phyloP scores from a whole-genome alignment of 2,329 filamentous ascomycete species.

The Colletotrichum truncatum region DNA sequence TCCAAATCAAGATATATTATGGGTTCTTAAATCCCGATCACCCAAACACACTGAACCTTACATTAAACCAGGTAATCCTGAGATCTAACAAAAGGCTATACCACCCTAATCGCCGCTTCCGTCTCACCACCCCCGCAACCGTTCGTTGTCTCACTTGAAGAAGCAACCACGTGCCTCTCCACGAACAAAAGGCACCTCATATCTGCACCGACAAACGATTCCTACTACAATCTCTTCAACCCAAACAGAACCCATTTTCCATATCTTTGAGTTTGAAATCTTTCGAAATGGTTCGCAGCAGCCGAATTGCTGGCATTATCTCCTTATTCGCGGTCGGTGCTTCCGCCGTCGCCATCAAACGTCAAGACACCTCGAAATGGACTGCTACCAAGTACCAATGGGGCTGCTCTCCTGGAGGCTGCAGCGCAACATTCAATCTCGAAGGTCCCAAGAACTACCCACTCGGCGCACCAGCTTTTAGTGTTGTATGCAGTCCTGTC shows the following conservation, averaged over 20 bases:
- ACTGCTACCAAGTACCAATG: constrained; percentile 6
- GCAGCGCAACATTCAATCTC: constrained; percentile 36
- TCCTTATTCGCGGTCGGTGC: neutral
- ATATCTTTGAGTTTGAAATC: too few relatives aligned
- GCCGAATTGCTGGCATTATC: neutral
- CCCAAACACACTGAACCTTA: too few relatives aligned
- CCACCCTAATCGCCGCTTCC: neutral
- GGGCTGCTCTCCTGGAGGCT: constrained; percentile 37
- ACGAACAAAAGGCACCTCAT: neutral
- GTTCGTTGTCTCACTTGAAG: neutral
- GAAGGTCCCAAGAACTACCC: constrained; percentile 34
- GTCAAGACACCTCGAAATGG: constrained; percentile 2
- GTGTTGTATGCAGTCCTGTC: constrained; percentile 36
- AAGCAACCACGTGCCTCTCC: too few relatives aligned
- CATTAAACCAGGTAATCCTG: too few relatives aligned
- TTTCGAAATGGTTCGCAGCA: constrained; percentile 3
- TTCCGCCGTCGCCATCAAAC: constrained; percentile 11
- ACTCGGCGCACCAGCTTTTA: constrained; percentile 35
- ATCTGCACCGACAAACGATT: too few relatives aligned
- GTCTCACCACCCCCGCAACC: neutral
- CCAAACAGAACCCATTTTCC: neutral
- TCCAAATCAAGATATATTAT: too few relatives aligned
- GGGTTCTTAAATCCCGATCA: too few relatives aligned
- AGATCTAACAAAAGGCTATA: too few relatives aligned
- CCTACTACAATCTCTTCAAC: too few relatives aligned